Evolutionary conservation across 2,329 filamentous ascomycete species (phyloP).

Genomic region (Curvularia sp.): DNA sequence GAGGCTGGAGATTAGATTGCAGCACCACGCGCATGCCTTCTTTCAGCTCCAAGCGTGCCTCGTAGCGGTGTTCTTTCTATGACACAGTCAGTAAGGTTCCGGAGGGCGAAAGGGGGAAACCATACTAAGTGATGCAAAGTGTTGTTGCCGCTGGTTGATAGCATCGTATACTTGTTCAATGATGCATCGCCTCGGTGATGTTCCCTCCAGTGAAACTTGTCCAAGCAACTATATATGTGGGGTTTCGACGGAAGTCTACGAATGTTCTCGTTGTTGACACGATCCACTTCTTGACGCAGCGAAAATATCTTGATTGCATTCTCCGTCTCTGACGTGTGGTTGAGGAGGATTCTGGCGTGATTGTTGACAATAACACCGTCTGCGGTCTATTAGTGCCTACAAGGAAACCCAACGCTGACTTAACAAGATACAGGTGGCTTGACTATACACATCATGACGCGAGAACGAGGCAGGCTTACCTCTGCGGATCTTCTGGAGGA

Average conservation of each 20-base stretch:
- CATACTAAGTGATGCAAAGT: conserved; percentile 34
- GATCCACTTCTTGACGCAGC: conserved; percentile 47
- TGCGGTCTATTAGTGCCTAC: conserved; percentile 9
- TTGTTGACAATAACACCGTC: conserved; percentile 39
- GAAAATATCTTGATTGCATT: conserved; percentile 58
- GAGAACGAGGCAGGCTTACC: conserved; percentile 43
- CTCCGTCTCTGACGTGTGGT: conserved; percentile 54
- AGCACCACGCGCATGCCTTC: conserved; percentile 62
- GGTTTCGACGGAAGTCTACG: conserved; percentile 34
- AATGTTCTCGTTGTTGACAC: conserved; percentile 47
- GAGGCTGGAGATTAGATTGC: conserved; percentile 57
- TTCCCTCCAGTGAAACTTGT: conserved; percentile 53
- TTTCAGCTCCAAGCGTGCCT: conserved; percentile 56
- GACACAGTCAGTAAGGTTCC: background rate
- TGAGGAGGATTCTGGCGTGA: conserved; percentile 56
- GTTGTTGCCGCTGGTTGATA: conserved; percentile 10
- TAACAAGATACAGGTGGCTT: background rate
- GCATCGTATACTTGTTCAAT: conserved; percentile 19
- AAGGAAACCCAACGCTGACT: background rate
- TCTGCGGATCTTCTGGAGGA: conserved; percentile 64
- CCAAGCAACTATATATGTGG: conserved; percentile 46
- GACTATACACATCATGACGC: background rate
- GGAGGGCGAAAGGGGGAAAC: background rate
- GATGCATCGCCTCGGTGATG: conserved; percentile 33
- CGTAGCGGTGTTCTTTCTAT: conserved; percentile 57